A percentile compares a stretch with the other conserved stretches of the same genome.
Conservation (phyloP, 257 asterid species). For the Scutellaria minor region DNA sequence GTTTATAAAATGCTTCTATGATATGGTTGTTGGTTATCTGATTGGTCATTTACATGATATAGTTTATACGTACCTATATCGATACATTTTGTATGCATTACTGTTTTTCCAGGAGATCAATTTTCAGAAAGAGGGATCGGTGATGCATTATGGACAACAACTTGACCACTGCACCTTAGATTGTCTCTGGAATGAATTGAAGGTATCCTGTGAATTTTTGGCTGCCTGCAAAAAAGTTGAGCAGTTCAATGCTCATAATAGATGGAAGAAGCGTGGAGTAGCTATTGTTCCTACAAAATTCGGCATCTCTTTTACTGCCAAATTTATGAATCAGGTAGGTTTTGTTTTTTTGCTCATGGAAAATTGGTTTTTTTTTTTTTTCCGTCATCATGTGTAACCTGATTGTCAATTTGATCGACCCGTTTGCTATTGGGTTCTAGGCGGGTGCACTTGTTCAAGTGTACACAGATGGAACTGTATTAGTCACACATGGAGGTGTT, state of each 20-base stretch:
- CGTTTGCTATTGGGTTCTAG: constrained; percentile 43
- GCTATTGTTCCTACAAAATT: constrained; percentile 87
- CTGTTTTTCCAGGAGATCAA: constrained; percentile 71
- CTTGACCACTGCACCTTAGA: constrained; percentile 68
- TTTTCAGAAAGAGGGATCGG: constrained; percentile 85
- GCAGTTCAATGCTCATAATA: constrained; percentile 64
- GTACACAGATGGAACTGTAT: constrained; percentile 95
- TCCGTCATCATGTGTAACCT: constrained; percentile 5
- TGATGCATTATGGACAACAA: constrained; percentile 81
- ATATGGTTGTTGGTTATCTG: background rate
- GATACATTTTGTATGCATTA: constrained; percentile 23
- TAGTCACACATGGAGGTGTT: constrained; percentile 97
- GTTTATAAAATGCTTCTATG: background rate
- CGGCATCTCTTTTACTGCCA: constrained; percentile 89
- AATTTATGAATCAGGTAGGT: constrained; percentile 92
- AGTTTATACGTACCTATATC: background rate
- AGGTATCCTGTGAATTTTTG: constrained; percentile 56
- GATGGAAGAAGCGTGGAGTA: constrained; percentile 94
- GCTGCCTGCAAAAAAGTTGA: constrained; percentile 68
- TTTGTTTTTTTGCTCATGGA: constrained; percentile 16
- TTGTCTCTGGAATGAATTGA: constrained; percentile 84
- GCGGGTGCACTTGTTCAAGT: constrained; percentile 99
- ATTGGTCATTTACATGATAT: background rate
- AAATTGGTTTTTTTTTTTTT: background rate
- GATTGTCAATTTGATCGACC: constrained; percentile 24